These are phyloP conservation scores for Heimioporus sp. DNA, from an alignment of 768 basidiomycete species.

Conservation along the genomic window DNA sequence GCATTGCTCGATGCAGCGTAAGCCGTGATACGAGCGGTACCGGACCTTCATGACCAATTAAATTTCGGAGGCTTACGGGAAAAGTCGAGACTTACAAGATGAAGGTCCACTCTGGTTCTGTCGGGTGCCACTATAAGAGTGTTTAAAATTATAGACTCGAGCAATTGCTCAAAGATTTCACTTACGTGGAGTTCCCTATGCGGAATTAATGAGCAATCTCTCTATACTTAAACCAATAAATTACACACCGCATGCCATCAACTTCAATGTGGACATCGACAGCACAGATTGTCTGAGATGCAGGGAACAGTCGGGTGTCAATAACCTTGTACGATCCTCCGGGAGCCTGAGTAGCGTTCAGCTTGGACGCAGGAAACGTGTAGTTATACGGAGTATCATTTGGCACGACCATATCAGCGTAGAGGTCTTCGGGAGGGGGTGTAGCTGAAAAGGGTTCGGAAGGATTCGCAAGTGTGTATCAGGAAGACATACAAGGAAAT, in stretches of 20 bases:
- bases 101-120: conserved; percentile 47
- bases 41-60: conserved; percentile 26
- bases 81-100: conserved; percentile 29
- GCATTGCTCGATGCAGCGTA: conserved; percentile 42
- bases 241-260: conserved; percentile 55
- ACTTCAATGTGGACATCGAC: conserved; percentile 58
- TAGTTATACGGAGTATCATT: conserved; percentile 52
- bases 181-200: conserved; percentile 46
- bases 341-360: conserved; percentile 38
- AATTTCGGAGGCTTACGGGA: not conserved
- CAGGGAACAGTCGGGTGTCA: conserved; percentile 53
- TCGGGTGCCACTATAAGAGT: conserved; percentile 47
- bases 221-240: not conserved
- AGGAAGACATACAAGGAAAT: conserved; percentile 37
- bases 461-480: not conserved
- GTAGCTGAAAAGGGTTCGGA: conserved; percentile 28
- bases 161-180: not conserved
- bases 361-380: conserved; percentile 52
- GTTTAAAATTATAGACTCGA: not conserved
- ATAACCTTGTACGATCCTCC: conserved; percentile 63
- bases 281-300: conserved; percentile 50
- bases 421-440: conserved; percentile 41
- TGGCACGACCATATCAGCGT: conserved; percentile 45
- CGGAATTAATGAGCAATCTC: not conserved
- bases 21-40: conserved; percentile 41